Percentiles rank a stretch among this genome's conserved stretches.
Conservation (phyloP, 208 protist genomes). For the Balamuthia mandrillaris region DNA sequence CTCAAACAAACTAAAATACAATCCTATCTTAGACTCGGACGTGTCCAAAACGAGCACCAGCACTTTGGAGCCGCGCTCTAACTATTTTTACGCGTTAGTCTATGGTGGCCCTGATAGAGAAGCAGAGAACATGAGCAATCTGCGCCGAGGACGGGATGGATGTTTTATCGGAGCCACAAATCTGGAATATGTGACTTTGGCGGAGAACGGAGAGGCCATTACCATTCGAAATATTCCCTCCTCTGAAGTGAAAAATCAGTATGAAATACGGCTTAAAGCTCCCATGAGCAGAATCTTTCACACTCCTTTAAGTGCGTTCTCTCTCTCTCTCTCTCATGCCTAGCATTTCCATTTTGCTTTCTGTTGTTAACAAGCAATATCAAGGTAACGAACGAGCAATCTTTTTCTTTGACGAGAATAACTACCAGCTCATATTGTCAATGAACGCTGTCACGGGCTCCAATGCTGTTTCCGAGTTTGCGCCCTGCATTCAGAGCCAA, state of each 20-base stretch:
- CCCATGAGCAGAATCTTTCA: slow-evolving; percentile 7
- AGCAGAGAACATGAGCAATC: too few relatives aligned
- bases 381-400: neutral
- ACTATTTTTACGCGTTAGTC: too few relatives aligned
- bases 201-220: slow-evolving; percentile 3
- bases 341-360: too few relatives aligned
- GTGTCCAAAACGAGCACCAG: too few relatives aligned
- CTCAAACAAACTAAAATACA: too few relatives aligned
- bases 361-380: neutral
- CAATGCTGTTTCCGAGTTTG: too few relatives aligned
- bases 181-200: neutral
- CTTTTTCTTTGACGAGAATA: neutral
- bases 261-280: too few relatives aligned
- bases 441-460: neutral
- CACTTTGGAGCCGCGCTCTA: too few relatives aligned
- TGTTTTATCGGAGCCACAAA: neutral
- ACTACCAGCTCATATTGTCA: neutral
- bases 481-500: too few relatives aligned
- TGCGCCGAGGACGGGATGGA: slow-evolving; percentile 12
- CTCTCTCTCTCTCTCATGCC: neutral
- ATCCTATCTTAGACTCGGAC: too few relatives aligned
- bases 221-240: neutral
- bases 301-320: neutral
- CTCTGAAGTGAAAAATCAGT: too few relatives aligned
- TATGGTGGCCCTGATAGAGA: too few relatives aligned